A percentile compares a stretch with the other conserved stretches of the same genome.
These are phyloP conservation scores for Marchantia paleacea DNA, from an alignment of 225 moss, liverwort and hornwort species.

Conservation along the genomic window DNA sequence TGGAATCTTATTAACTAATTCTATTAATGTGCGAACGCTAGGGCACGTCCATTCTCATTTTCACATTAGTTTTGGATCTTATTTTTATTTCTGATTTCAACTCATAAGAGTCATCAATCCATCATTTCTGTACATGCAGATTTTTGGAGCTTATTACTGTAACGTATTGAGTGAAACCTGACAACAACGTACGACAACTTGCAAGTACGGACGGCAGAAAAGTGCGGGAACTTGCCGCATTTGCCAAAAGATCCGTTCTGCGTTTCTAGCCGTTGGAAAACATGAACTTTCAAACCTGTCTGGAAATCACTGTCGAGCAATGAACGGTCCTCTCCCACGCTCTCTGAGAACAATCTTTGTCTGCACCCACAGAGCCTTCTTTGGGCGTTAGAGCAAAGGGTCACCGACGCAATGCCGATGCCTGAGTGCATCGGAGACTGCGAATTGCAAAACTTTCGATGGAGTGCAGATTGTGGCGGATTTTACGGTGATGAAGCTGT, in stretches of 20 bases:
- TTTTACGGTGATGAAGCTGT: neutral
- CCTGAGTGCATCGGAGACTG: neutral
- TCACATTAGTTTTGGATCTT: too few species aligned
- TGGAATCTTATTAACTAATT: too few species aligned
- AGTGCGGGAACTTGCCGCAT: neutral
- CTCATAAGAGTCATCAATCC: too few species aligned
- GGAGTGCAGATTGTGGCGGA: neutral
- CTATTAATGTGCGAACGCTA: too few species aligned
- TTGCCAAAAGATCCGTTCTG: neutral
- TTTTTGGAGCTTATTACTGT: too few species aligned
- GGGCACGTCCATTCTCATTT: too few species aligned
- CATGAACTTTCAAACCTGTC: neutral
- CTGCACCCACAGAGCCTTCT: neutral
- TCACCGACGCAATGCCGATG: neutral
- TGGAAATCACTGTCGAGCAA: too few species aligned
- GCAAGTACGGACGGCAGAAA: too few species aligned
- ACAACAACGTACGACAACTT: too few species aligned
- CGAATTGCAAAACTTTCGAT: constrained; percentile 8
- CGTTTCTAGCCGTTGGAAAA: constrained; percentile 7
- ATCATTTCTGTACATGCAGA: too few species aligned
- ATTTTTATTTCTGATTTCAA: too few species aligned
- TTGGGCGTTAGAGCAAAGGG: neutral
- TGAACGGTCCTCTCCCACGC: neutral
- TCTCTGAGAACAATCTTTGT: neutral
- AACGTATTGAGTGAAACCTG: too few species aligned